These are phyloP conservation scores for Lodderomyces margitis DNA, from an alignment of 1,139 yeast species.

Conservation along the genomic window DNA sequence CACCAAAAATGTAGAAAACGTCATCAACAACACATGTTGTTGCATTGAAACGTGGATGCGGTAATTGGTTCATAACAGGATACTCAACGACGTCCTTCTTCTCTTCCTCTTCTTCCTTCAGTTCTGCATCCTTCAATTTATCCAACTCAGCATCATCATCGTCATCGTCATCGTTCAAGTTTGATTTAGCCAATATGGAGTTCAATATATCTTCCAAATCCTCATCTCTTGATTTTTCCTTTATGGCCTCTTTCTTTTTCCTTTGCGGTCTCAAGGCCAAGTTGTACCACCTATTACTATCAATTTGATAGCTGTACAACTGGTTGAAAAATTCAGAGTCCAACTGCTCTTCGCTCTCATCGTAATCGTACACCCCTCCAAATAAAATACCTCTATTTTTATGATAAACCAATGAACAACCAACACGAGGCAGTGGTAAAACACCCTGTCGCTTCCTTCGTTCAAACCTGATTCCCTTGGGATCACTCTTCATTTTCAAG, in stretches of 20 bases:
- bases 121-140: slow-evolving; percentile 34
- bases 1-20: slow-evolving; percentile 82
- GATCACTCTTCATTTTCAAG: slow-evolving; percentile 81
- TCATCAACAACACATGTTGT: slow-evolving; percentile 86
- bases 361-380: slow-evolving; percentile 95
- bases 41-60: slow-evolving; percentile 89
- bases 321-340: slow-evolving; percentile 84
- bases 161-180: slow-evolving; percentile 56
- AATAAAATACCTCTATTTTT: slow-evolving; percentile 90
- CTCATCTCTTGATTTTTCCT: slow-evolving; percentile 63
- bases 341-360: slow-evolving; percentile 90
- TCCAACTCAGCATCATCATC: slow-evolving; percentile 42
- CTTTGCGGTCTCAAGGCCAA: slow-evolving; percentile 64
- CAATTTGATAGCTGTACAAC: slow-evolving; percentile 78
- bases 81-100: slow-evolving; percentile 42
- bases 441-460: slow-evolving; percentile 86
- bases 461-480: slow-evolving; percentile 82
- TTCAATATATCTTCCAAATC: slow-evolving; percentile 82
- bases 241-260: slow-evolving; percentile 44
- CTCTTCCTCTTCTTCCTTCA: slow-evolving; percentile 36
- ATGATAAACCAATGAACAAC: slow-evolving; percentile 85
- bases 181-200: slow-evolving; percentile 68
- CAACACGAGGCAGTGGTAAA: slow-evolving; percentile 91
- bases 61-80: slow-evolving; percentile 60
- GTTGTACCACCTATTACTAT: slow-evolving; percentile 86